Evolutionary conservation across 2,329 filamentous ascomycete species (phyloP).

Genomic region (Cercospora brassicicola): DNA sequence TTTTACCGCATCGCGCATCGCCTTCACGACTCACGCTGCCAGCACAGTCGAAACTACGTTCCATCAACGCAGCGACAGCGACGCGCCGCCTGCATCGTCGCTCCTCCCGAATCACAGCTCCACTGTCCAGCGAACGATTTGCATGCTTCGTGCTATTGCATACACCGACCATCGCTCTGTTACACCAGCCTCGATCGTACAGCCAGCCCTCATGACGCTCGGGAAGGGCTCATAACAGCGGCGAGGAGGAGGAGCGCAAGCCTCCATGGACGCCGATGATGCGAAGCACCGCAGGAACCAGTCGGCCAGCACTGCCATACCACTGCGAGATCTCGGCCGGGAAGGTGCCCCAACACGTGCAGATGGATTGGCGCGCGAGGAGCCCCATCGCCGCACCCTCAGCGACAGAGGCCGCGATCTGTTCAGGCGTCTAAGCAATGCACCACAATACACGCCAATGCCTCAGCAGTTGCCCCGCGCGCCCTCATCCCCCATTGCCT

Average conservation of each 20-base stretch:
- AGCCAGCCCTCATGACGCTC: background rate
- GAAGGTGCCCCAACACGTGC: slow-evolving; percentile 21
- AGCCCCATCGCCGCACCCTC: slow-evolving; percentile 47
- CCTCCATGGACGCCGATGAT: slow-evolving; percentile 11
- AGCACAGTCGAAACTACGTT: background rate
- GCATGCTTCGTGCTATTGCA: background rate
- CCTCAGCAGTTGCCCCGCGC: slow-evolving; percentile 51
- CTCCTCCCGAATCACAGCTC: background rate
- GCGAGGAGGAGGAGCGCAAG: slow-evolving; percentile 1
- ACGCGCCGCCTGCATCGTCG: background rate
- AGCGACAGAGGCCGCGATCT: slow-evolving; percentile 52
- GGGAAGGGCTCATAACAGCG: background rate
- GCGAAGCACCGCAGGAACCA: slow-evolving; percentile 46
- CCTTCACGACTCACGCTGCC: background rate
- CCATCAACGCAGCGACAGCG: background rate
- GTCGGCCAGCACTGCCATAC: slow-evolving; percentile 62
- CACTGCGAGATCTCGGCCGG: slow-evolving; percentile 58
- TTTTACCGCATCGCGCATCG: background rate
- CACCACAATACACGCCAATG: slow-evolving; percentile 52
- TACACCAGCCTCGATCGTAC: background rate
- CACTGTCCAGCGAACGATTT: background rate
- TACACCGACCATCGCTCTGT: background rate
- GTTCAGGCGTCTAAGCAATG: slow-evolving; percentile 31
- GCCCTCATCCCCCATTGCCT: slow-evolving; percentile 34
- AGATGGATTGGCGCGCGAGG: slow-evolving; percentile 33